Percentiles rank a stretch among this genome's conserved stretches.
Conservation (phyloP, 495 filamentous ascomycete genomes). For the Aspergillus biplanus region DNA sequence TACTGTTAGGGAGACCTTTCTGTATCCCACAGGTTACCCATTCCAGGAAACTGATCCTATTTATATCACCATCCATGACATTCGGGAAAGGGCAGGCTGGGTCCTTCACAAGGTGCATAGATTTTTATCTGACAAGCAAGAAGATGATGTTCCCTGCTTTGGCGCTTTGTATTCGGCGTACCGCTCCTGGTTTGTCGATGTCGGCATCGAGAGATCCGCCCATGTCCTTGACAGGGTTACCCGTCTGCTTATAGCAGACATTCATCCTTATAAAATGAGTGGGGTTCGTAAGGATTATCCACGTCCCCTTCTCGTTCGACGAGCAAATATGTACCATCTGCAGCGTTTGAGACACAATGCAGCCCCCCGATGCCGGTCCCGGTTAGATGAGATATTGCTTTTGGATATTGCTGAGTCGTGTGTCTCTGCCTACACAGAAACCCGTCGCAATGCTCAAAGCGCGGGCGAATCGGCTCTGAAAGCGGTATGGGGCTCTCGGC, state of each 20-base stretch:
- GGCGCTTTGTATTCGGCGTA: conserved; percentile 90
- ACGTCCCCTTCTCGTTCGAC: conserved; percentile 80
- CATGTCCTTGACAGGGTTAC: conserved; percentile 88
- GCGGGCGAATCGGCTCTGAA: conserved; percentile 95
- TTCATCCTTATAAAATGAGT: conserved; percentile 89
- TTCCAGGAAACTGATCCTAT: conserved; percentile 63
- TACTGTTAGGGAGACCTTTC: conserved; percentile 77
- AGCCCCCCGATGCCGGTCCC: conserved; percentile 78
- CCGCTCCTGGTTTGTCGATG: conserved; percentile 94
- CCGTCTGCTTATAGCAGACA: conserved; percentile 80
- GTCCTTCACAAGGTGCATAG: conserved; percentile 80
- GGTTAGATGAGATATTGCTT: conserved; percentile 80
- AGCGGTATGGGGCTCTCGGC: conserved; percentile 80
- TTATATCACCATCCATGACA: conserved; percentile 75
- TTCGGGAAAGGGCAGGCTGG: conserved; percentile 78
- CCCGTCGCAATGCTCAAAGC: conserved; percentile 87
- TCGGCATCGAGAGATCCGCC: conserved; percentile 93
- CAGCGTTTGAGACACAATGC: conserved; percentile 93
- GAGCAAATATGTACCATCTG: conserved; percentile 92
- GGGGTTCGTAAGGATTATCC: conserved; percentile 93
- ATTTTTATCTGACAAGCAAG: conserved; percentile 81
- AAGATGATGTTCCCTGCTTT: conserved; percentile 96
- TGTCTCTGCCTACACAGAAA: conserved; percentile 94
- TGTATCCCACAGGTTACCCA: conserved; percentile 84
- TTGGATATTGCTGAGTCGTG: conserved; percentile 88